Base-by-base conservation (phyloP, 352 stramenopile genomes). In the Phytophthora capsici region DNA sequence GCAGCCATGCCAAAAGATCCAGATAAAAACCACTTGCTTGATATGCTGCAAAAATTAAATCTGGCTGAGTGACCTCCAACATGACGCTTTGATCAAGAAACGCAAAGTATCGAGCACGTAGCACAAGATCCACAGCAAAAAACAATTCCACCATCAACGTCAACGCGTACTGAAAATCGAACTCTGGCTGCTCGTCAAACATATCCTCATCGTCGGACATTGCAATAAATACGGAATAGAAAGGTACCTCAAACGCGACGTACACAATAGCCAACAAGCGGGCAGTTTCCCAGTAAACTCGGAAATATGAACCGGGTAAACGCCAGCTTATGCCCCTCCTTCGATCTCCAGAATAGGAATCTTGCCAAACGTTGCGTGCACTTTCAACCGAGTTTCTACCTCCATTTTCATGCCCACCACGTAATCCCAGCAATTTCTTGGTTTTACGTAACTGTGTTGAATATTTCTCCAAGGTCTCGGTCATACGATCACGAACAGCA, bases 401-500 rank as follows among this genome's bases (percentile, higher is more conserved):
- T 17, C 62, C 59, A n/a, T 63, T 78, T 32, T 70, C 66, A 32
- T 47, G 36, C 0, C 67, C 78, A 17, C 71, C 82, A 13, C 82
- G 79, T 28, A 92, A 63, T 1, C 84, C 84, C 5, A 94, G 56
- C 19, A 94, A 46, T 38, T 90, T 91, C 44, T 91, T 91, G 0
- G 84, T 93, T 58, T 94, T 94, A 8, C 72, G 73, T 19, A 93
- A 38, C 50, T 93, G 86, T 2, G 80, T 90, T 1, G 80, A 69
- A 45, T 92, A 89, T 30, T 80, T 86, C 1, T 90, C 74, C 14
- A 88, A 61, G 2, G 75, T 83, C 1, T 78, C 59, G 0, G 30
- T 62, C 83, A 93, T 90, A 16, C 71, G 63, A 8, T 50, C 56
- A 19, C 71, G 65, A 4, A 69, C 67, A 32, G 74, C 63, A 10